Percentiles rank a stretch among this genome's conserved stretches.
phyloP scores from a whole-genome alignment of 1,284 basidiomycete species.

The Tilletia setariae region DNA sequence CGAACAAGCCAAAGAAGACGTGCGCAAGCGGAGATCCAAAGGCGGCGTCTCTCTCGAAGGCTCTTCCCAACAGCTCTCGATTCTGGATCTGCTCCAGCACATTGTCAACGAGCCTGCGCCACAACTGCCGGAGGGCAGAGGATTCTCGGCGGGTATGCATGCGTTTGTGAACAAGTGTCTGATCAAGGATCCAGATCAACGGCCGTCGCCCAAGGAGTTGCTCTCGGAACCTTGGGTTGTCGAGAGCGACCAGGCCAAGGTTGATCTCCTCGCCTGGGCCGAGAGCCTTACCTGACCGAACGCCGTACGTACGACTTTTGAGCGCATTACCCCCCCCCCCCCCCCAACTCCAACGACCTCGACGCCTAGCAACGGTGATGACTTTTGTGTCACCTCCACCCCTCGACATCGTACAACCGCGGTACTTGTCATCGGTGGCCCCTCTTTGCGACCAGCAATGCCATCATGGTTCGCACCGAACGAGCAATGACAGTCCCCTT shows the following conservation, averaged over 20 bases:
- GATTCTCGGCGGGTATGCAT: slow-evolving; percentile 41
- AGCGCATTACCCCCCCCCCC: not conserved
- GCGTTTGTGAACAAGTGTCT: slow-evolving; percentile 48
- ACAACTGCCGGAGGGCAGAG: slow-evolving; percentile 33
- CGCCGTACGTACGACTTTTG: not conserved
- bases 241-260: slow-evolving; percentile 3
- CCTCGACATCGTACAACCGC: too few relatives aligned
- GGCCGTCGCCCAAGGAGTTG: slow-evolving; percentile 50
- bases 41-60: slow-evolving; percentile 84
- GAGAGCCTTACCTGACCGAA: not conserved
- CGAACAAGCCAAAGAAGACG: slow-evolving; percentile 14
- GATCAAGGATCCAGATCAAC: slow-evolving; percentile 42
- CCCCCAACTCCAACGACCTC: too few relatives aligned
- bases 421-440: too few relatives aligned
- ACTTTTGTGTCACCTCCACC: too few relatives aligned
- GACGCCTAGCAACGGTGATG: too few relatives aligned
- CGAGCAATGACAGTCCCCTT: too few relatives aligned
- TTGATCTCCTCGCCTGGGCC: slow-evolving; percentile 5
- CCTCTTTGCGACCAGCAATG: too few relatives aligned
- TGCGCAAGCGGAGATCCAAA: slow-evolving; percentile 22
- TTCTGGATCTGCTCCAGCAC: slow-evolving; percentile 91
- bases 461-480: too few relatives aligned
- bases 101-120: slow-evolving; percentile 71
- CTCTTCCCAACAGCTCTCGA: slow-evolving; percentile 90
- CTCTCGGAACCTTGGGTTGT: slow-evolving; percentile 37